Evolutionary conservation across 805 yeast genomes (phyloP), one percentile per base, ranked within the genome.

Genomic region (Candida tibetensis): DNA sequence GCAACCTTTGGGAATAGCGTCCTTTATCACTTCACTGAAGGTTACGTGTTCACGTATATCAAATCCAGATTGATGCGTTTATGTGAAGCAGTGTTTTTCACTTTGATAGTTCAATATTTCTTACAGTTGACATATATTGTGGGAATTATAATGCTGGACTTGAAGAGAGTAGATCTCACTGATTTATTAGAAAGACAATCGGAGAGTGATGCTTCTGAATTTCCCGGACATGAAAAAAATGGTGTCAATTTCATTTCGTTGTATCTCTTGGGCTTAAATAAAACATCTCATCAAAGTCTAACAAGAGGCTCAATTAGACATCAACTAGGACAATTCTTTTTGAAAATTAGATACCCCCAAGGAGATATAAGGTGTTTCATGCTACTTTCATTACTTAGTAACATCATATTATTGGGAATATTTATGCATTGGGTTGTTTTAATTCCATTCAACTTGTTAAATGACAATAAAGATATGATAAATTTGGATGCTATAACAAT

Each of bases 81-180:
- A 63, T 14, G 17, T 40, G 15, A 37, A 57, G 26, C 34, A 34
- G 19, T 76, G 1, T 48, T 71, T 1, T 36, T 73, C 19, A 72
- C 81, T 0, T 47, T 84, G n/a, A 19, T 76, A 1, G 57, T 81
- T 28, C 86, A 83, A 45, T 83, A 78, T 51, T 40, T 73, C 4
- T 60, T 86, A 27, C 87, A 81, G 46, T 52, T 79, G 34, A 76
- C 90, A 1, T 85, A 70, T 55, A 75, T 85, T 41, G 64, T 80
- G 1, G 79, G 88, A 0, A 77, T 85, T 1, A 61, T 85, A 21
- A 71, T 82, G 13, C 74, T 86, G 27, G 95, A 87, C 60, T 61
- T 81, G 21, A 72, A 81, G 32, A 69, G 87, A 37, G 56, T 74
- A 18, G 90, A 82, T 47, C 66, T 82, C 13, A 74, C 74, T 12